Base-by-base conservation (phyloP, 768 basidiomycete genomes). In the Calocera viscosa region DNA sequence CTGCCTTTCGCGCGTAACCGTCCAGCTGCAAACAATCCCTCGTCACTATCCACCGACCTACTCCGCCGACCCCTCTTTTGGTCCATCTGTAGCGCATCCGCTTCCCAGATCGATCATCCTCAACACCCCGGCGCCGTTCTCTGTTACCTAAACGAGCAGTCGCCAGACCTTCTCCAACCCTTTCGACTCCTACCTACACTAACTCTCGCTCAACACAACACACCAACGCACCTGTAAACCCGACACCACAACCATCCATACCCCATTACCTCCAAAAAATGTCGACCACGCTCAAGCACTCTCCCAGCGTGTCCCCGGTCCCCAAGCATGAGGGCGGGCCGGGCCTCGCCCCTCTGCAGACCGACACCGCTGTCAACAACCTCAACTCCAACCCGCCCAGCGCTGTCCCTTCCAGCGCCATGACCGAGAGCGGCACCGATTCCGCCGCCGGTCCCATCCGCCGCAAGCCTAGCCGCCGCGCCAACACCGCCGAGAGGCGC, bases 401-500 rank as follows among this genome's bases (percentile, higher is more conserved):
- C 53, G 67, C 60, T 40, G 53, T 67, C 53, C 68, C 64, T 10
- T 63, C 63, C 66, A 64, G 64, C 32, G 47, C 24, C 2, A 24
- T 65, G 63, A 34, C 68, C 60, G 40, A 35, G 26, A 53, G 39
- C 39, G 53, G 53, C 53, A n/a, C 35, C 43, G 17, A 40, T 63
- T 43, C 39, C 35, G 30, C 64, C 49, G 66, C 63, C 33, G 69
- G 68, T 40, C 82, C 83, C 68, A 74, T 78, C 67, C 91, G 89
- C 75, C 85, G 89, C 76, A 95, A 95, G 76, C 85, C 91, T 66
- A 85, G 84, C 73, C 83, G 92, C 69, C 85, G 94, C 34, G 94
- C 93, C 65, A 97, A 97, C 78, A 97, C 94, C 65, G 94, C 94
- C 64, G 95, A 97, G 76, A 90, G 94, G 77, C 81, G 95, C 38